Base-by-base conservation (phyloP, 2,329 filamentous ascomycete genomes). In the Hypoxylon sp. region DNA sequence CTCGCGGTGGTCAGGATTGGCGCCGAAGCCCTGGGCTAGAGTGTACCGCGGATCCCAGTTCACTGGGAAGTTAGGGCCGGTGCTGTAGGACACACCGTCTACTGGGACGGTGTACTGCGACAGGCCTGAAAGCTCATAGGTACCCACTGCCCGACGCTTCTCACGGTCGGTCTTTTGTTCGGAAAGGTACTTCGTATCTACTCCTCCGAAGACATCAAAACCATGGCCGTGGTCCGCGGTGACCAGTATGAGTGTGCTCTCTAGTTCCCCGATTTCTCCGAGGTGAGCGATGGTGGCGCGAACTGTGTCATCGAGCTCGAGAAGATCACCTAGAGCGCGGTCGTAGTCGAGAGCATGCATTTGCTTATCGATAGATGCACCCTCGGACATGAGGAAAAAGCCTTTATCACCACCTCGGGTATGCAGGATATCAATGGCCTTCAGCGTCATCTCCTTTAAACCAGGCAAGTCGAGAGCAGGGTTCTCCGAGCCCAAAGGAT, bases 181-280 rank as follows among this genome's bases (percentile, higher is more conserved):
- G 14, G 87, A 83, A 51, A 95, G 84, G 80, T 94, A 96, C 77
- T 91, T 84, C 17, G 93, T 96, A 77, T 97, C 93, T 52, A 93
- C 92, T 70, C 86, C 90, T 70, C 93, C 93, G 78, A 91, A 94
- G 73, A 97, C 93, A 73, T 94, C 93, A 78, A 97, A 97, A 61
- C 93, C 93, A 81, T 97, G 93, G 46, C 93, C 93, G 83, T 96
- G 93, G 77, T 97, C 93, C n/a, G 93, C 91, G 2, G 93, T 94
- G 53, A 96, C 92, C 54, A 97, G 78, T 71, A 97, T 85, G 3
- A 95, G 87, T 0, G 93, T 97, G 68, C 94, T 88, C 9, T 95
- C 88, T 33, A 94, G 85, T 62, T 89, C 85, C 64, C 87, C 87
- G 5, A 93, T 83, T 33, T 85, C 81, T 74, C 88, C 84, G 47